phyloP scores from a whole-genome alignment of 169 alveolate species.

The Babesia microti region DNA sequence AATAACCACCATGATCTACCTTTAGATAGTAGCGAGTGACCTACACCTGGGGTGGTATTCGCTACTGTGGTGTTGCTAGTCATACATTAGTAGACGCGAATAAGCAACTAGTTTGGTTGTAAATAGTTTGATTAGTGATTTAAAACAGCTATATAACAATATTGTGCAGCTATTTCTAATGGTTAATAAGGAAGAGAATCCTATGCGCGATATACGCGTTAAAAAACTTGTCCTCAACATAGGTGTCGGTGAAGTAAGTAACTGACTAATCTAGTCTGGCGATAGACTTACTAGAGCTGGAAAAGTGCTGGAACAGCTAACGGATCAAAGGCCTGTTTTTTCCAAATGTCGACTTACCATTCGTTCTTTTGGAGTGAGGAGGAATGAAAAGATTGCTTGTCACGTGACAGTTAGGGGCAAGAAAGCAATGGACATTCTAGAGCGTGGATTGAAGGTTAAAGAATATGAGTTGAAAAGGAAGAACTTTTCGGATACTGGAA shows the following conservation, averaged over 20 bases:
- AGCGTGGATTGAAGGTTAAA: conserved; percentile 97
- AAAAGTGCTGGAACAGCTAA: conserved; percentile 94
- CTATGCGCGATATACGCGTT: conserved; percentile 96
- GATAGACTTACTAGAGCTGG: conserved; percentile 99
- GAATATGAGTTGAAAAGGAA: conserved; percentile 94
- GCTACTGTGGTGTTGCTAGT: no score
- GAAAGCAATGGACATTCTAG: conserved; percentile 96
- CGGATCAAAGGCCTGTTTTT: conserved; percentile 96
- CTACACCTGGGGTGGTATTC: no score
- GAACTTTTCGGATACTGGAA: conserved; percentile 95
- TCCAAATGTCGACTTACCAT: conserved; percentile 92
- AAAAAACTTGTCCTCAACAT: conserved; percentile 95
- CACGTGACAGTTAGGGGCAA: conserved; percentile 98
- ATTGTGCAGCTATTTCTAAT: no score
- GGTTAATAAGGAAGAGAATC: conserved; percentile 83
- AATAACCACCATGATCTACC: no score
- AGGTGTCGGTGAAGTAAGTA: conserved; percentile 92
- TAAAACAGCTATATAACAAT: no score
- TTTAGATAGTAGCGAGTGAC: no score
- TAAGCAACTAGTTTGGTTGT: no score
- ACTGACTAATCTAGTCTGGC: conserved; percentile 74
- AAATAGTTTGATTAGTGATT: no score
- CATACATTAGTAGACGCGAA: no score
- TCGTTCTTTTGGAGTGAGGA: conserved; percentile 94
- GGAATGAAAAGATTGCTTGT: conserved; percentile 97